Base-by-base conservation (phyloP, 177 flowering plant species). In the Vitis hybrid region DNA sequence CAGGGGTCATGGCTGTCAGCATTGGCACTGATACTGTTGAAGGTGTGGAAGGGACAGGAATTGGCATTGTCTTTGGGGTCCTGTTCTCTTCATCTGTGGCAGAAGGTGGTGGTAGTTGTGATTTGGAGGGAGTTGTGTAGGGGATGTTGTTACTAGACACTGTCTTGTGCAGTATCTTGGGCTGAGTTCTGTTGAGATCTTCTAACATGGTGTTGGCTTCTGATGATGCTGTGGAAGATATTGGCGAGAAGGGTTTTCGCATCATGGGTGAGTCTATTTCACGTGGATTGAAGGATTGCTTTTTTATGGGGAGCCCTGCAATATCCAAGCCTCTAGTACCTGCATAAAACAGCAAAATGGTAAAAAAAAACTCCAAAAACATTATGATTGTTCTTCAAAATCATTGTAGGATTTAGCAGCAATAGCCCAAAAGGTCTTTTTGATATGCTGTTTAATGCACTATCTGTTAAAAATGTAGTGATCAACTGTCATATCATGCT, bases 201-300 rank as follows among this genome's bases (percentile, higher is more conserved):
- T 84, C 89, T 7, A 63, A n/a, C 17, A 64, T 13, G 65, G 73
- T 52, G 53, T 76, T 80, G 73, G 74, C 61, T 75, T 82, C 82
- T n/a, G 86, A 70, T 54, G 84, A 76, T n/a, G 76, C 78, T 72
- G 79, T 67, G n/a, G 87, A 73, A 73, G 86, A 75, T 58, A 88
- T 80, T 41, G 91, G 91, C 50, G 92, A 87, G 77, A 88, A 87
- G 13, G 95, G 95, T 71, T 78, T 82, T 65, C 92, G 77, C 55
- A 64, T 69, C 76, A 79, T 72, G 9, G 88, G 86, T 17, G 85
- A 78, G 46, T 87, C 86, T 3, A 63, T 54, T 74, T 90, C 91
- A 49, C 77, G 73, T 70, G 73, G 72, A 79, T 64, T 82, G 27
- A 82, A 73, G 11, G 88, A 80, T 59, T 80, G 80, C 20, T 84